phyloP scores from a whole-genome alignment of 1,139 yeast species.

The Taphrina populina region DNA sequence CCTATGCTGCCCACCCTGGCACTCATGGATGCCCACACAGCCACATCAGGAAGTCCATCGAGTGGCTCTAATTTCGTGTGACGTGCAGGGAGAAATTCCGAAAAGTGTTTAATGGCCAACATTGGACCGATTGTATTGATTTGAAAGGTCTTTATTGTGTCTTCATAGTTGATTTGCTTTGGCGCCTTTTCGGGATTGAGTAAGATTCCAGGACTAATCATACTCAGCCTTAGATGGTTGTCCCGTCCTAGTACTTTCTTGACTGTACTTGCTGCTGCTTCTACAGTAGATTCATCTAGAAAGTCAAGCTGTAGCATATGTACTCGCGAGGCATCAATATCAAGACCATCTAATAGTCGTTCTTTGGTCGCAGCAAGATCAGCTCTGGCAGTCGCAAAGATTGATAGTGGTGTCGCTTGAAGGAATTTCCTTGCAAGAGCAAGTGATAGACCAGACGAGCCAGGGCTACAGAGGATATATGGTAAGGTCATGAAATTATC shows the following conservation, averaged over 20 bases:
- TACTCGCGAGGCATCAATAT: slow-evolving; percentile 6
- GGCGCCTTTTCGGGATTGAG: slow-evolving; percentile 31
- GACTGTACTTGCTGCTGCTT: slow-evolving; percentile 2
- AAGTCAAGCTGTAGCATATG: slow-evolving; percentile 24
- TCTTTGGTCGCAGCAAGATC: slow-evolving; percentile 18
- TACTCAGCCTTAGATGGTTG: slow-evolving; percentile 15
- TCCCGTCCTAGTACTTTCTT: slow-evolving; percentile 10
- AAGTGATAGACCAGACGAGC: slow-evolving; percentile 27
- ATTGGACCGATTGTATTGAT: slow-evolving; percentile 33
- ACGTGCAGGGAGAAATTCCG: slow-evolving; percentile 22
- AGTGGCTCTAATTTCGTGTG: slow-evolving; percentile 1
- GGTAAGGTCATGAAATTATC: slow-evolving; percentile 14
- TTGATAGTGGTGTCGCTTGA: slow-evolving; percentile 5
- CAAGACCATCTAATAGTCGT: slow-evolving; percentile 17
- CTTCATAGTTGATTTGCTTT: slow-evolving; percentile 19
- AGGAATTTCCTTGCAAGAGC: slow-evolving; percentile 27
- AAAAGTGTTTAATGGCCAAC: slow-evolving; percentile 31
- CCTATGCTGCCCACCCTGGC: slow-evolving; percentile 32
- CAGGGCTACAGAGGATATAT: slow-evolving; percentile 23
- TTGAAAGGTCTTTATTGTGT: slow-evolving; percentile 22
- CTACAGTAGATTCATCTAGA: slow-evolving; percentile 9
- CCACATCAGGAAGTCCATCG: slow-evolving; percentile 22
- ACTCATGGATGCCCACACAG: slow-evolving; percentile 31
- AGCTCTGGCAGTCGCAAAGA: slow-evolving; percentile 28
- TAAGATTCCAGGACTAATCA: slow-evolving; percentile 23